Base-by-base conservation (phyloP, 371 early-diverging fungal genomes). In the Mucor velutinosus region DNA sequence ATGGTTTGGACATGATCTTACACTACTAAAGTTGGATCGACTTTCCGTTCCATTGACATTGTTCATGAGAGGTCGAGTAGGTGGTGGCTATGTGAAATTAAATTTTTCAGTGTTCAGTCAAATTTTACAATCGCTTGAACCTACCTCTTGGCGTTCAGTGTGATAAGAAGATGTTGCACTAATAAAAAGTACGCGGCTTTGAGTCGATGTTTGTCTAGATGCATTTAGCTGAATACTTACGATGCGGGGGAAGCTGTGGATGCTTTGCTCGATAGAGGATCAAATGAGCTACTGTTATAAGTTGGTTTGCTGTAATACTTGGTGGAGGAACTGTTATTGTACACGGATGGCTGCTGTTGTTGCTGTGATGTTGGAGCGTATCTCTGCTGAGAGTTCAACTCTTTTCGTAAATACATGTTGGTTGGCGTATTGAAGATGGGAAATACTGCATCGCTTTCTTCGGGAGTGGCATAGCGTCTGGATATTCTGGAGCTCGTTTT, bases 391-490 rank as follows among this genome's bases (percentile, higher is more conserved):
- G 60, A 27, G 14, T 62, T 67, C 4, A 65, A 27, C 17, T 60
- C 65, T n/a, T 55, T 32, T 55, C 33, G 19, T 33, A 70, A 6
- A 25, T 72, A 72, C 72, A 72, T 72, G 5, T 67, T 43, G 0
- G 68, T 72, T 14, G 72, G 72, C 19, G 72, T 72, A 14, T 37
- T 64, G 21, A 72, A 72, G 4, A 72, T 43, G n/a, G 72, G 72
- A 27, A 72, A 30, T 4, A 64, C 62, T 11, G 68, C 72, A 32
- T 72, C 72, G 15, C 72, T 72, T 58, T 72, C 72, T 33, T 72
- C 72, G 21, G 56, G 65, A n/a, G 72, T 57, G 4, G 72, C 72
- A 58, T 68, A 72, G 25, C 51, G 59, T 30, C 72, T 39, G 4
- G 43, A n/a, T 43, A 32, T 30, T 19, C 27, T 45, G 17, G 63